These are phyloP conservation scores for Penicillium brevicompactum DNA, from an alignment of 2,329 filamentous ascomycete species.

Conservation along the genomic window DNA sequence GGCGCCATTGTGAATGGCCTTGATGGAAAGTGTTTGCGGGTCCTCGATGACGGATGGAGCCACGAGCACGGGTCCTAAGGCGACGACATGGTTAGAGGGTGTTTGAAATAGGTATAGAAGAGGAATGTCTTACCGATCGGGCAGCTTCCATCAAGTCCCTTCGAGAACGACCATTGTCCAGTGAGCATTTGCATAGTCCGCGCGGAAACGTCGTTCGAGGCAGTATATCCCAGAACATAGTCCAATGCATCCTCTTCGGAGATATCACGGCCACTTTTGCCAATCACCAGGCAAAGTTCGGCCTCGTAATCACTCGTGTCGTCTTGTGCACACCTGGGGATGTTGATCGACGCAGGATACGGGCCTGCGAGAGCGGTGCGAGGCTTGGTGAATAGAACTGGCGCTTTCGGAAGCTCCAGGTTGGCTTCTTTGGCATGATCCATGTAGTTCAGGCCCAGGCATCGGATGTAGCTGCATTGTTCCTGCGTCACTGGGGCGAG, in stretches of 20 bases:
- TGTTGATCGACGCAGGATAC: conserved; percentile 28
- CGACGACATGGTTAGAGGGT: background rate
- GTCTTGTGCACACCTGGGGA: conserved; percentile 35
- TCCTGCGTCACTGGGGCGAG: conserved; percentile 30
- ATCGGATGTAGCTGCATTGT: conserved; percentile 33
- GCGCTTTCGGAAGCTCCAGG: conserved; percentile 29
- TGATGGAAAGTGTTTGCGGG: conserved; percentile 30
- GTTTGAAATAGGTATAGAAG: background rate
- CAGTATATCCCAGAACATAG: conserved; percentile 37
- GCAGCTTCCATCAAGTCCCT: conserved; percentile 28
- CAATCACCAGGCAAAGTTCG: conserved; percentile 31
- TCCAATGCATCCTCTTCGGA: conserved; percentile 24
- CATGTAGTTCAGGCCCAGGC: conserved; percentile 35
- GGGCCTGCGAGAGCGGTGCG: conserved; percentile 30
- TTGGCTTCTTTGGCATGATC: conserved; percentile 34
- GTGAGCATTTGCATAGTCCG: conserved; percentile 23
- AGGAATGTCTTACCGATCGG: conserved; percentile 22
- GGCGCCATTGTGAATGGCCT: conserved; percentile 45
- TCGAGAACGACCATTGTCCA: conserved; percentile 28
- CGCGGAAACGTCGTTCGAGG: conserved; percentile 37
- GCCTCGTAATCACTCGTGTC: conserved; percentile 35
- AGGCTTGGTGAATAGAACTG: conserved; percentile 35
- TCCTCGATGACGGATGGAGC: conserved; percentile 30
- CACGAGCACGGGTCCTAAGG: conserved; percentile 27
- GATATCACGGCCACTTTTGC: conserved; percentile 23